Percentiles rank a stretch among this genome's conserved stretches.
These are phyloP conservation scores for Boletus edulis DNA, from an alignment of 768 basidiomycete genomes.

Conservation along the genomic window DNA sequence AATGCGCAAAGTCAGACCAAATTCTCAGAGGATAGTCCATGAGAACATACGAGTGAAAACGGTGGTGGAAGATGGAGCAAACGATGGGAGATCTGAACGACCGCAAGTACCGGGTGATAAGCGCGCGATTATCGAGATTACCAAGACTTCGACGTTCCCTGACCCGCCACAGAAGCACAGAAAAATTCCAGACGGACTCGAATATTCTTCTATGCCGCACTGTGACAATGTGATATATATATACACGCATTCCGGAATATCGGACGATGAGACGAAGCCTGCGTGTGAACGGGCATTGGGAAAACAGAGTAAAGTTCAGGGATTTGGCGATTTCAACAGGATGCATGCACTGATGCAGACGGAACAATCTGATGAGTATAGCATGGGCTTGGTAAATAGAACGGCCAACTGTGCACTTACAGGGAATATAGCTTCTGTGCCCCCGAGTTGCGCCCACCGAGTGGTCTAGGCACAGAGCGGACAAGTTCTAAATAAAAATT, in stretches of 20 bases:
- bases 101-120: slow-evolving; percentile 16
- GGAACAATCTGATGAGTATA: not conserved
- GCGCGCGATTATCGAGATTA: slow-evolving; percentile 24
- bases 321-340: slow-evolving; percentile 10
- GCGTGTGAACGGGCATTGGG: slow-evolving; percentile 18
- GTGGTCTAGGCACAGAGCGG: not conserved
- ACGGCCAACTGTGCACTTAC: not conserved
- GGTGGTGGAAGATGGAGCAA: not conserved
- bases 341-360: slow-evolving; percentile 1
- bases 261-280: slow-evolving; percentile 8
- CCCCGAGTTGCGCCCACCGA: slow-evolving; percentile 1
- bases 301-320: slow-evolving; percentile 15
- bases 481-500: not conserved
- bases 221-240: slow-evolving; percentile 18
- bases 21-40: not conserved
- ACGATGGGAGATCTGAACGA: not conserved
- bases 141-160: slow-evolving; percentile 18
- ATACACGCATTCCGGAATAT: slow-evolving; percentile 7
- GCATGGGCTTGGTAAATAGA: not conserved
- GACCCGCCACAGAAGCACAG: slow-evolving; percentile 27
- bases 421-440: slow-evolving; percentile 1
- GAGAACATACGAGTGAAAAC: not conserved
- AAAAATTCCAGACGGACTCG: slow-evolving; percentile 20
- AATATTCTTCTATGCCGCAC: slow-evolving; percentile 15
- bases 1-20: slow-evolving; percentile 4